phyloP scores from a whole-genome alignment of 2,329 filamentous ascomycete genomes.

The Hymenoscyphus fructigenus region DNA sequence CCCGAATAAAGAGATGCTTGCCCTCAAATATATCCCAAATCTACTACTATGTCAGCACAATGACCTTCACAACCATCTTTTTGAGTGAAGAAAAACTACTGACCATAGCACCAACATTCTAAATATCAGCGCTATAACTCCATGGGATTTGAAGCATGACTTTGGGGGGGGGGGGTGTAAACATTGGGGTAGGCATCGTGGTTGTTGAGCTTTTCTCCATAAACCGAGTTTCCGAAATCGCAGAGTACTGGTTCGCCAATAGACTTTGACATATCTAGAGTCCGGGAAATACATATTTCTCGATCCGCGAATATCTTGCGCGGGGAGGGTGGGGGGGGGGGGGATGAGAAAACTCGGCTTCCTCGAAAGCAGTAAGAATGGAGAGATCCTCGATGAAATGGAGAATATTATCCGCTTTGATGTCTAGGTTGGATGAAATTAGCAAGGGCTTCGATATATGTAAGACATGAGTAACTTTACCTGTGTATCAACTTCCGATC shows the following conservation, averaged over 20 bases:
- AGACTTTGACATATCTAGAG: slow-evolving; percentile 38
- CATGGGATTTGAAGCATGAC: slow-evolving; percentile 39
- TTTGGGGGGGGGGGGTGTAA: slow-evolving; percentile 41
- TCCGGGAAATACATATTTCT: slow-evolving; percentile 44
- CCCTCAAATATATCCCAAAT: slow-evolving; percentile 26
- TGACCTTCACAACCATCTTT: slow-evolving; percentile 4
- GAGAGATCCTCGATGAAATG: slow-evolving; percentile 39
- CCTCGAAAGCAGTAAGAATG: slow-evolving; percentile 40
- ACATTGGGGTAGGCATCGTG: slow-evolving; percentile 42
- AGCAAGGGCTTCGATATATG: slow-evolving; percentile 10
- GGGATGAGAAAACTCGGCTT: slow-evolving; percentile 41
- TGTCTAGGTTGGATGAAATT: slow-evolving; percentile 35
- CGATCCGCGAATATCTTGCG: slow-evolving; percentile 44
- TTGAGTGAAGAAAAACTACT: slow-evolving; percentile 12
- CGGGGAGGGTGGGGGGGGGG: slow-evolving; percentile 42
- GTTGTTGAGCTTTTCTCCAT: slow-evolving; percentile 37
- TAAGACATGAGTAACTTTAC: slow-evolving; percentile 33
- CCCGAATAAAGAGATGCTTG: slow-evolving; percentile 20
- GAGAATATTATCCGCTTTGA: slow-evolving; percentile 50
- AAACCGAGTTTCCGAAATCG: slow-evolving; percentile 49
- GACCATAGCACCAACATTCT: slow-evolving; percentile 39
- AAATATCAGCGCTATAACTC: slow-evolving; percentile 39
- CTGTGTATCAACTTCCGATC: slow-evolving; percentile 47
- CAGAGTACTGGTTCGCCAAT: slow-evolving; percentile 43
- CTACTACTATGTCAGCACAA: slow-evolving; percentile 15